phyloP scores from a whole-genome alignment of 306 rosid species.

The Lablab purpureus region DNA sequence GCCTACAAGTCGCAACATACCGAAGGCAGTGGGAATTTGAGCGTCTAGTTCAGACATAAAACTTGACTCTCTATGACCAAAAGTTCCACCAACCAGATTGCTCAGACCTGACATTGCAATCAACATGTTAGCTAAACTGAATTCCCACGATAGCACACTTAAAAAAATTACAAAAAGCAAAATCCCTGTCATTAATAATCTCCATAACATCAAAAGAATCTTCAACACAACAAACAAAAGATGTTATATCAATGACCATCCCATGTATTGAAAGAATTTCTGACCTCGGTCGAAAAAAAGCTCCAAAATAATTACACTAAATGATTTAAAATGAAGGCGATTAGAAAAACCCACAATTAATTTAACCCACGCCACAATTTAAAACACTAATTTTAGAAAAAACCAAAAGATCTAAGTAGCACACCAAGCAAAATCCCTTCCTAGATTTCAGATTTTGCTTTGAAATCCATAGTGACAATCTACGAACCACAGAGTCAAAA shows the following conservation, averaged over 20 bases:
- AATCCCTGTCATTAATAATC: background rate
- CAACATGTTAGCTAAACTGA: background rate
- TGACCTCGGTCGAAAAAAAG: background rate
- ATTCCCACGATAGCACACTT: background rate
- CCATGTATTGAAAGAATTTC: background rate
- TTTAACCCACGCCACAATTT: background rate
- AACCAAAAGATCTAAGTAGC: slow-evolving; percentile 4
- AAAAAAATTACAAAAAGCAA: background rate
- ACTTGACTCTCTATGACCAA: slow-evolving; percentile 47
- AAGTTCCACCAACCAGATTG: slow-evolving; percentile 51
- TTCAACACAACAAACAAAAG: background rate
- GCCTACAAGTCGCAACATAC: slow-evolving; percentile 46
- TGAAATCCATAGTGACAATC: background rate
- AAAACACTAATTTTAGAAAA: background rate
- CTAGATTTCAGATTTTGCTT: background rate
- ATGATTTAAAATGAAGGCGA: background rate
- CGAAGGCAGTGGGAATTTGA: slow-evolving; percentile 76
- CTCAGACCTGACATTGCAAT: slow-evolving; percentile 48
- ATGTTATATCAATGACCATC: background rate
- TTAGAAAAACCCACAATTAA: background rate
- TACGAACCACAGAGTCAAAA: background rate
- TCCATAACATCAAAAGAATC: background rate
- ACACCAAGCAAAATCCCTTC: background rate
- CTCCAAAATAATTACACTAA: background rate
- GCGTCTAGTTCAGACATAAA: slow-evolving; percentile 79